phyloP scores from a whole-genome alignment of 2,329 filamentous ascomycete species.

The Myriosclerotinia duriaeana region DNA sequence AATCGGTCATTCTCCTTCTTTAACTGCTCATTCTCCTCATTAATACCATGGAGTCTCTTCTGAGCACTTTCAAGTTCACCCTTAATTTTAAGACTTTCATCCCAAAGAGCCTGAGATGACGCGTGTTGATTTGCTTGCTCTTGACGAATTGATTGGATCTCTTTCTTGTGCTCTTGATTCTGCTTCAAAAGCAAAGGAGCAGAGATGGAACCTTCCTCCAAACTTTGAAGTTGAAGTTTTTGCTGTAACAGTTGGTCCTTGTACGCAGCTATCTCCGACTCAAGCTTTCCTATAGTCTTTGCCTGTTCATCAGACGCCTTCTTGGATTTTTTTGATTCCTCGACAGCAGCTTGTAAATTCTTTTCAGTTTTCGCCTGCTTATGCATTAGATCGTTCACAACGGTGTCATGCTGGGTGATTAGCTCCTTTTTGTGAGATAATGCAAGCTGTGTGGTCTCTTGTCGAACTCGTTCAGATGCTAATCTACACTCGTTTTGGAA shows the following conservation, averaged over 20 bases:
- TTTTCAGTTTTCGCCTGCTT: slow-evolving; percentile 7
- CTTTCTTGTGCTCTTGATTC: slow-evolving; percentile 4
- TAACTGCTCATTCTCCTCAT: slow-evolving; percentile 1
- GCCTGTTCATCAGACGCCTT: background rate
- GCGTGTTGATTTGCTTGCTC: background rate
- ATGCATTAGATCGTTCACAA: slow-evolving; percentile 17
- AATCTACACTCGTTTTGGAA: slow-evolving; percentile 8
- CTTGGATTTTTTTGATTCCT: slow-evolving; percentile 3
- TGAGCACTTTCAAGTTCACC: slow-evolving; percentile 1
- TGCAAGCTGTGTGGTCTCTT: slow-evolving; percentile 35
- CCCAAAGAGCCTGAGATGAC: background rate
- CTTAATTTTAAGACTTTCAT: background rate
- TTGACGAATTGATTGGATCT: slow-evolving; percentile 7
- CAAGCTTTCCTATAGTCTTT: background rate
- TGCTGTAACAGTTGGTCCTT: slow-evolving; percentile 18
- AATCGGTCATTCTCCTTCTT: slow-evolving; percentile 17
- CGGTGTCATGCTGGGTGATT: slow-evolving; percentile 8
- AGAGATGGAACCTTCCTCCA: background rate
- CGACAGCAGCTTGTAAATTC: background rate
- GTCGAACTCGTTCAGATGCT: slow-evolving; percentile 13
- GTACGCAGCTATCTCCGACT: slow-evolving; percentile 4
- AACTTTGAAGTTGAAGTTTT: slow-evolving; percentile 8
- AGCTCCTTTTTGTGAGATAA: slow-evolving; percentile 22
- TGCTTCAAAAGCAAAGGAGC: background rate
- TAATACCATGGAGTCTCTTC: background rate